Evolutionary conservation across 2,329 filamentous ascomycete species (phyloP), one percentile per base, ranked within the genome.

Genomic region (Phaeomoniella chlamydospora): DNA sequence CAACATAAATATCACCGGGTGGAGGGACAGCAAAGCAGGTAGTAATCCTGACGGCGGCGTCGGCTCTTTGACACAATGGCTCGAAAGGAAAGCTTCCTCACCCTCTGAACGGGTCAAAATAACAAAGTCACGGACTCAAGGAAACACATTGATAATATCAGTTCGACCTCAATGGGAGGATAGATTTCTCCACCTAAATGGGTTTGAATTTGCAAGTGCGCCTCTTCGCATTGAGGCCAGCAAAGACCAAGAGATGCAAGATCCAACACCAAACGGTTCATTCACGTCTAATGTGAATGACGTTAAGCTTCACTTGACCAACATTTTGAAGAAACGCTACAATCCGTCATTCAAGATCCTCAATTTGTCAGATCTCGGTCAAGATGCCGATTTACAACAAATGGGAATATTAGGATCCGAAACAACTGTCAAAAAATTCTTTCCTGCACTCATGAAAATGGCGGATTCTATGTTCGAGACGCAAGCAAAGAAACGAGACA

Each of bases 381-480:
- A 71, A 33, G 88, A 96, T 48, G 61, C 74, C 2, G 72, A 77
- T 39, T 70, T 96, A 3, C 65, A 76, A 37, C 66, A 71, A 30
- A 76, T 86, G 57, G 82, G 82, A 26, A 80, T 88, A 49, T 86
- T 93, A 53, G 71, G 75, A 42, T 74, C 65, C 40, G 72, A 70
- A 39, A 74, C 78, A 3, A 77, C 77, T 1, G 76, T 81, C 32
- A 72, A 80, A 43, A 98, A 94, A 55, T 82, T 94, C 42, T 94
- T 96, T 60, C 83, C 82, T 36, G 88, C 83, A 1, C 67, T 96
- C 42, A 93, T 96, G 82, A 76, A 74, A 40, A 77, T 94, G 33
- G 77, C 92, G 36, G 64, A 74, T 41, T 70, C 80, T 13, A 40
- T 49, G 33, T 93, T 94, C 62, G 77, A 79, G 45, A 77, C 71